phyloP scores from a whole-genome alignment of 495 filamentous ascomycete genomes.

The Recurvomyces mirabilis region DNA sequence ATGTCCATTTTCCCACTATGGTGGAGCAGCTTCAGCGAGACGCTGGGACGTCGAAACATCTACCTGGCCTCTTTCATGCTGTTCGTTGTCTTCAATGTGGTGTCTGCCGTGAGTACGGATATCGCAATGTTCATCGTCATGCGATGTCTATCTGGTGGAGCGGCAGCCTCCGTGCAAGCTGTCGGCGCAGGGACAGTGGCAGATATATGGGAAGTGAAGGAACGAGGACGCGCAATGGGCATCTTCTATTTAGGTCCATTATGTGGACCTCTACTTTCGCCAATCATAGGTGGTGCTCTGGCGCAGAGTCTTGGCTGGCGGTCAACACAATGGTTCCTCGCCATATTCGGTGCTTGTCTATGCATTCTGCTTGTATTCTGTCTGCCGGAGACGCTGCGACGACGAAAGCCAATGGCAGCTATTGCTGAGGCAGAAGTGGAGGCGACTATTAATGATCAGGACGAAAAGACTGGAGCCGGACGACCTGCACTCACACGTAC shows the following conservation, averaged over 20 bases:
- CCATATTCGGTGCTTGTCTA: constrained; percentile 52
- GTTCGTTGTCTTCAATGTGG: constrained; percentile 65
- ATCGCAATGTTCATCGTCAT: constrained; percentile 82
- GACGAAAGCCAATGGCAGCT: constrained; percentile 12
- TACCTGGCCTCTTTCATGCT: constrained; percentile 74
- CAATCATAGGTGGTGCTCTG: constrained; percentile 76
- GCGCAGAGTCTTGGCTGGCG: constrained; percentile 66
- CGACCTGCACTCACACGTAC: constrained; percentile 40
- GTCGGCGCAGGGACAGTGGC: constrained; percentile 90
- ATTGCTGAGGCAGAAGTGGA: constrained; percentile 16
- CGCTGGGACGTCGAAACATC: constrained; percentile 69
- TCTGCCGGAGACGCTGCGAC: constrained; percentile 32
- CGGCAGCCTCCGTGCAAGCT: constrained; percentile 78
- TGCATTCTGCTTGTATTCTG: constrained; percentile 38
- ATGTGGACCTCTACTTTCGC: constrained; percentile 72
- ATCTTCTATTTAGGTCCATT: constrained; percentile 86
- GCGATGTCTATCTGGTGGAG: constrained; percentile 70
- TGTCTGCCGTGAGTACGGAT: constrained; percentile 60
- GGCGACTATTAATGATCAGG: not conserved
- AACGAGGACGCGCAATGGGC: constrained; percentile 82
- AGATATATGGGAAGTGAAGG: constrained; percentile 74
- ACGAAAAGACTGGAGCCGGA: constrained; percentile 3
- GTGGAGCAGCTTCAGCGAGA: constrained; percentile 89
- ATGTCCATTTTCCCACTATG: constrained; percentile 90
- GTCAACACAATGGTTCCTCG: constrained; percentile 78